Percentiles rank a stretch among this genome's conserved stretches.
Evolutionary conservation across 1,284 basidiomycete genomes (phyloP).

Genomic region (Puccinia horiana): DNA sequence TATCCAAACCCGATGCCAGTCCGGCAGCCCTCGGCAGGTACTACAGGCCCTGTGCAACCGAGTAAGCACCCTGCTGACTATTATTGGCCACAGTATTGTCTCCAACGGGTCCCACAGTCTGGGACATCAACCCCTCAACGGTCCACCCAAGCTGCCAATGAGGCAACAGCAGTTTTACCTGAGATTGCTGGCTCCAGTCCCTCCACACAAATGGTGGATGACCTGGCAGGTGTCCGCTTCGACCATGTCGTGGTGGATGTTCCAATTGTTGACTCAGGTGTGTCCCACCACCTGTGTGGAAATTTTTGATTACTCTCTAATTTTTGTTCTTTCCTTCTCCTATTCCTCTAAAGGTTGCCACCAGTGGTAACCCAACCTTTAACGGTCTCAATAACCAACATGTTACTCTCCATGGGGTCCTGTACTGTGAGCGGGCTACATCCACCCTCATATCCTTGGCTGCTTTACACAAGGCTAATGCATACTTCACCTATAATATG

Average conservation of each 20-base stretch:
- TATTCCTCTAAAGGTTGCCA: conserved; percentile 10
- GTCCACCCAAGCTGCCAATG: no score
- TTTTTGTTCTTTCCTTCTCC: not conserved
- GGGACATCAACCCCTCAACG: no score
- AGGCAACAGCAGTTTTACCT: no score
- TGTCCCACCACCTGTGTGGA: conserved; percentile 15
- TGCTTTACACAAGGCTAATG: not conserved
- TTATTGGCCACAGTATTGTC: no score
- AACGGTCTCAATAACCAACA: not conserved
- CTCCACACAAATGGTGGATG: not conserved
- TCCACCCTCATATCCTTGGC: not conserved
- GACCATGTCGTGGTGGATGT: not conserved
- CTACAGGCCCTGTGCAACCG: not conserved
- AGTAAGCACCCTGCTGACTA: not conserved
- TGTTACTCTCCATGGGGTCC: not conserved
- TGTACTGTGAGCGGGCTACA: not conserved
- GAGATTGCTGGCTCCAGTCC: not conserved
- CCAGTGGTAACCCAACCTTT: not conserved
- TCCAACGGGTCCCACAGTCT: not conserved
- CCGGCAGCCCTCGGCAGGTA: no score
- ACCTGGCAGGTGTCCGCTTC: not conserved
- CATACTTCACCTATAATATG: not conserved
- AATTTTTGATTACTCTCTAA: not conserved
- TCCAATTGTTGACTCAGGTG: no score
- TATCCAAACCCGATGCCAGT: not conserved